Percentiles rank a stretch among this genome's conserved stretches.
Evolutionary conservation across 345 rosid genomes (phyloP).

Genomic region (Citrus sp.): DNA sequence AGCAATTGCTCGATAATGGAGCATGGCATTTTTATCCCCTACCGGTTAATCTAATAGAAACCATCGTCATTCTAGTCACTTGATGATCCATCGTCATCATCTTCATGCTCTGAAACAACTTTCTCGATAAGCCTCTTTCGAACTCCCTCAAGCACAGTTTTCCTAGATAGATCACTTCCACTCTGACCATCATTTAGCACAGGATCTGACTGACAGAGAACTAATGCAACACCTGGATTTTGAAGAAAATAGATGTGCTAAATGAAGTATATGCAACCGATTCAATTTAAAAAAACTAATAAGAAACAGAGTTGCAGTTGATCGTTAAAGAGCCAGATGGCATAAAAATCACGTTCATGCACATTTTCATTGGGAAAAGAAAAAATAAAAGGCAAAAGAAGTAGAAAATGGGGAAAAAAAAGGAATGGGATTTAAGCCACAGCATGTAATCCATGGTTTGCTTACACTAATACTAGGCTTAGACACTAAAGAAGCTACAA

Average conservation of each 20-base stretch:
- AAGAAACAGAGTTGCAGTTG: neutral
- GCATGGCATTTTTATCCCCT: neutral
- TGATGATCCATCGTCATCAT: constrained; percentile 63
- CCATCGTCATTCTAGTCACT: constrained; percentile 56
- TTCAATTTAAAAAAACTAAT: neutral
- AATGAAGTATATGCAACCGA: neutral
- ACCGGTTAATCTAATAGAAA: constrained; percentile 9
- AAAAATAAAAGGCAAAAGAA: neutral
- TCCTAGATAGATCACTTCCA: constrained; percentile 64
- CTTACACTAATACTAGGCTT: neutral
- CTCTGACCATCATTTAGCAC: constrained; percentile 86
- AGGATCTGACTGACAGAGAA: constrained; percentile 90
- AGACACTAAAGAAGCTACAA: neutral
- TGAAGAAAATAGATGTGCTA: neutral
- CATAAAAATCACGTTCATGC: neutral
- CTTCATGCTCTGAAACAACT: constrained; percentile 81
- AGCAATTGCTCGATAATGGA: neutral
- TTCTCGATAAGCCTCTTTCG: constrained; percentile 75
- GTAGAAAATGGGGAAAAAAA: neutral
- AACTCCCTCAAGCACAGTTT: constrained; percentile 80
- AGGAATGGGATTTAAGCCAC: neutral
- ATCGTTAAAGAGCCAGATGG: neutral
- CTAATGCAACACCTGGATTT: constrained; percentile 78
- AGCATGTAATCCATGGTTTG: neutral
- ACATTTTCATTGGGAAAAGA: neutral